A percentile compares a stretch with the other conserved stretches of the same genome.
Evolutionary conservation across 495 filamentous ascomycete genomes (phyloP).

Genomic region (Xylaria sp.): DNA sequence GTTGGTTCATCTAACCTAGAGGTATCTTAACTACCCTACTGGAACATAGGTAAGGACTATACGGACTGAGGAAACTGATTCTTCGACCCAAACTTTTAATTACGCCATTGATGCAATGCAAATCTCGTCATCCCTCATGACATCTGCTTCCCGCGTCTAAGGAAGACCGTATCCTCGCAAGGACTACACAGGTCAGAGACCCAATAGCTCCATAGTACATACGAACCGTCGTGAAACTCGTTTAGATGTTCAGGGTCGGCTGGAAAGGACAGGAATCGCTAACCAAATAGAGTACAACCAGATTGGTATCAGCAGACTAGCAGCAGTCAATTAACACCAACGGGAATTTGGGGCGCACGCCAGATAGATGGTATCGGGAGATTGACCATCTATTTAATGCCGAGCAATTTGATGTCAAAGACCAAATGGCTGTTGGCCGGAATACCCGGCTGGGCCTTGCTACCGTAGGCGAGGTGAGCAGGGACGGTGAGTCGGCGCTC

Average conservation of each 20-base stretch:
- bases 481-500: constrained; percentile 93
- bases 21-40: constrained; percentile 6
- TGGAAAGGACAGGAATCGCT: constrained; percentile 29
- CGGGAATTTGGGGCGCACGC: constrained; percentile 1
- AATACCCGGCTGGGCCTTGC: constrained; percentile 77
- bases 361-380: constrained; percentile 24
- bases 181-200: constrained; percentile 50
- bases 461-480: constrained; percentile 84
- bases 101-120: constrained; percentile 52
- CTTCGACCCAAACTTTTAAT: constrained; percentile 33
- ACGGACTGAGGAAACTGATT: constrained; percentile 26
- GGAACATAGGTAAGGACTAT: constrained; percentile 4
- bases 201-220: constrained; percentile 31
- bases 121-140: constrained; percentile 56
- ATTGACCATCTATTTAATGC: constrained; percentile 59
- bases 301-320: constrained; percentile 41
- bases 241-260: constrained; percentile 3
- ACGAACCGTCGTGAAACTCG: constrained; percentile 18
- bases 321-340: constrained; percentile 39
- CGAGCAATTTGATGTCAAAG: constrained; percentile 91
- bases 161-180: constrained; percentile 46
- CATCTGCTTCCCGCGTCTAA: constrained; percentile 46
- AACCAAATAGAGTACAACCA: constrained; percentile 40
- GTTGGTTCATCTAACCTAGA: constrained; percentile 12
- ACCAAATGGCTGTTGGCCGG: constrained; percentile 87